Evolutionary conservation across 192 early-diverging fungal genomes (phyloP), one percentile per base, ranked within the genome.

Genomic region (Spizellomyces sp.): DNA sequence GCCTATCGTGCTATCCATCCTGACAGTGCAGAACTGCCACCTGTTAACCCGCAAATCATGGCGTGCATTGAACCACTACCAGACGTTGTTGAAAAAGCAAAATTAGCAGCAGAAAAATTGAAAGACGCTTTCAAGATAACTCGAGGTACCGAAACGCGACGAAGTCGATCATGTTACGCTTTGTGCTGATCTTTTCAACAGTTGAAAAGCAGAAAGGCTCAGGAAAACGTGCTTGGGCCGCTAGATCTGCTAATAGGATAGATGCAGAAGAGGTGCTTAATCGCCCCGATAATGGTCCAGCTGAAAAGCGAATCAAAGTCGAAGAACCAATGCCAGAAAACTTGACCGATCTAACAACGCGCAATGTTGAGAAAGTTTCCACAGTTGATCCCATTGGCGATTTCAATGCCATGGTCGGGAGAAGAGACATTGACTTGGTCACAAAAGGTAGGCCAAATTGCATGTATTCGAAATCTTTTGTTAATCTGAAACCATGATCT

Each of bases 1-100:
- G 78, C 81, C 6, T 71, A 81, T 52, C 80, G 89, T n/a, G 89
- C 89, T 0, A 52, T 91, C 14, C 75, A 90, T 65, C 85, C 82
- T 6, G 62, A 68, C 9, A 71, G 71, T 6, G 78, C 75, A 22
- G 66, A 76, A 7, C 67, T 92, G 19, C 87, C 88, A 5, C 83
- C 81, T 1, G 48, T 84, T 6, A 77, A 88, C 41, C 67, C 77
- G 4, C 17, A 64, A 4, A 73, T 92, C 21, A 63, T 80, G 9
- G 67, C 75, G 1, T 81, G 88, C 59, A 64, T 89, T 22, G 56
- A 77, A 58, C 80, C 84, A 1, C 45, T 77, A 8, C 81, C 77
- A 0, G 70, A 80, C 0, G 44, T 91, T 21, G 43, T 79, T 9
- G 81, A 83, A 48, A 63, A 52, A 5, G 83, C 83, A 1, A 79